These are phyloP conservation scores for Didymosphaeria variabile DNA, from an alignment of 2,329 filamentous ascomycete genomes.

Conservation along the genomic window DNA sequence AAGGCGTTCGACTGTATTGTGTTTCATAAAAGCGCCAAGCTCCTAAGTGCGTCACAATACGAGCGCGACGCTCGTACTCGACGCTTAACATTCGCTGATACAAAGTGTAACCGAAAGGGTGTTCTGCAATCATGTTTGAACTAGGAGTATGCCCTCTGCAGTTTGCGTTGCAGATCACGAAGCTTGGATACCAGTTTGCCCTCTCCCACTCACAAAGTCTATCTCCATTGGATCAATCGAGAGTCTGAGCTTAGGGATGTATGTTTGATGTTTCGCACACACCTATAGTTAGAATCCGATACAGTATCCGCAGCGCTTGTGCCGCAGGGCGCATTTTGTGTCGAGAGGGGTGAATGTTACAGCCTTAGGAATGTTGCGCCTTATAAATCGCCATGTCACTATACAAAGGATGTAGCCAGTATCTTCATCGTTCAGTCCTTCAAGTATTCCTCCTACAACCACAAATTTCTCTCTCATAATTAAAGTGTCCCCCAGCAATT, in stretches of 20 bases:
- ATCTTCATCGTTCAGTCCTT: constrained; percentile 1
- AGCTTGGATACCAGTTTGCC: neutral
- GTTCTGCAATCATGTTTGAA: neutral
- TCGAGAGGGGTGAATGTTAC: neutral
- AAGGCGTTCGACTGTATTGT: neutral
- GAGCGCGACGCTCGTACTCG: constrained; percentile 1
- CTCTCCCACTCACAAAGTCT: neutral
- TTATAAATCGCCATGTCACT: neutral
- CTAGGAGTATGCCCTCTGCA: neutral
- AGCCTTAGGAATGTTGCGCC: neutral
- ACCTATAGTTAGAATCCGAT: neutral
- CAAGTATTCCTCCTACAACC: neutral
- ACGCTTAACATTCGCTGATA: neutral
- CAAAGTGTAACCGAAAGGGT: neutral
- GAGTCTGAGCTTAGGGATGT: neutral
- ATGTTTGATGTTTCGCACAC: neutral
- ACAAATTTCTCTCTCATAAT: neutral
- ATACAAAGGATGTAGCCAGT: neutral
- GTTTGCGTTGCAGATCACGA: neutral
- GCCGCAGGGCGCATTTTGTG: neutral
- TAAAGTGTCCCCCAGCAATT: neutral
- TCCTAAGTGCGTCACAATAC: neutral
- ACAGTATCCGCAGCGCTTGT: neutral
- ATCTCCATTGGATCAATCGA: neutral
- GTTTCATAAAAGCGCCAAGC: neutral